phyloP scores from a whole-genome alignment of 2,329 filamentous ascomycete species.

The Ilyonectria destructans region DNA sequence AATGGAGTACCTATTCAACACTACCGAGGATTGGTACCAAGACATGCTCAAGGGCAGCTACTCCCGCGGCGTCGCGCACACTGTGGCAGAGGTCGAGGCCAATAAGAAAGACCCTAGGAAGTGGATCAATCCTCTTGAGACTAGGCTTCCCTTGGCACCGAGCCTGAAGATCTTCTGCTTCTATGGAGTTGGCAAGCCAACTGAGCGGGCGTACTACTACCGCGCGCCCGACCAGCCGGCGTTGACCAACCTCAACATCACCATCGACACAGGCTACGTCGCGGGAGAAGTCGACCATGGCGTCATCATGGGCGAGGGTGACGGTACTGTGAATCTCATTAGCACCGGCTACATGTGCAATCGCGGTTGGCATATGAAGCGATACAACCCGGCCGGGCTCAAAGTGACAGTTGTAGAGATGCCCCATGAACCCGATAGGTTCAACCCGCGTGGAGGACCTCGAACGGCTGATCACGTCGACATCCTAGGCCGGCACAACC shows the following conservation, averaged over 20 bases:
- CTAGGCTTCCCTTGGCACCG: slow-evolving; percentile 87
- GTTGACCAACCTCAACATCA: slow-evolving; percentile 80
- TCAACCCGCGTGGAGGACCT: slow-evolving; percentile 83
- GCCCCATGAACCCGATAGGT: slow-evolving; percentile 95
- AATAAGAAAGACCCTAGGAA: slow-evolving; percentile 85
- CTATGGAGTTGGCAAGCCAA: slow-evolving; percentile 95
- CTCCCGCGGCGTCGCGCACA: slow-evolving; percentile 90
- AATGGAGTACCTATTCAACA: slow-evolving; percentile 83
- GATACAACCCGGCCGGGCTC: slow-evolving; percentile 90
- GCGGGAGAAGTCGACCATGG: slow-evolving; percentile 82
- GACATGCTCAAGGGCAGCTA: slow-evolving; percentile 82
- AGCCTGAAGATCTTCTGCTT: slow-evolving; percentile 97
- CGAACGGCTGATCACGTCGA: slow-evolving; percentile 94
- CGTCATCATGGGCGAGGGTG: slow-evolving; percentile 95
- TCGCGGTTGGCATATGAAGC: slow-evolving; percentile 92
- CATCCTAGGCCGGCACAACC: slow-evolving; percentile 88
- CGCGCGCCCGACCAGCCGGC: slow-evolving; percentile 76
- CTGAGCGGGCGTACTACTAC: slow-evolving; percentile 95
- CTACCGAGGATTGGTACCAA: slow-evolving; percentile 89
- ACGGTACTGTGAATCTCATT: slow-evolving; percentile 95
- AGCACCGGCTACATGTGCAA: slow-evolving; percentile 97
- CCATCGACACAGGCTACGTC: slow-evolving; percentile 78
- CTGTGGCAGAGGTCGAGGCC: slow-evolving; percentile 82
- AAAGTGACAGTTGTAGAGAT: slow-evolving; percentile 93
- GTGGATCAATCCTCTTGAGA: slow-evolving; percentile 96